Conservation (phyloP, 495 filamentous ascomycete species). For the Physcia stellaris region DNA sequence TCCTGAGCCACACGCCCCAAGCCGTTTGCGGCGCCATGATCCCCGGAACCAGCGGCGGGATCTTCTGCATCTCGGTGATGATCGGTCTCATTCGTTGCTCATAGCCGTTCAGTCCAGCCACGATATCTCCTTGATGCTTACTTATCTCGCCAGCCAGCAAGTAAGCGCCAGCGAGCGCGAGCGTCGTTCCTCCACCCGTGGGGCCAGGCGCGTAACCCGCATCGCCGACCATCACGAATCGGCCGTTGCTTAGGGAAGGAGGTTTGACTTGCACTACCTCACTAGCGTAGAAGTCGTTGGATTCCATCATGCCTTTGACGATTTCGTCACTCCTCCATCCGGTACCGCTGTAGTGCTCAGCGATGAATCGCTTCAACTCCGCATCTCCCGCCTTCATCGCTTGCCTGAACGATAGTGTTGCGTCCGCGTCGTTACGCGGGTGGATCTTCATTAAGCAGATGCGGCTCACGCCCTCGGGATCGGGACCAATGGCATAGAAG, state of each 20-base stretch:
- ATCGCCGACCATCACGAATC: constrained; percentile 41
- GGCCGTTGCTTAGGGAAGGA: constrained; percentile 28
- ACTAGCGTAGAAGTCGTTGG: constrained; percentile 38
- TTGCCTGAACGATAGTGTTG: constrained; percentile 22
- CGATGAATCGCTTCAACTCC: constrained; percentile 26
- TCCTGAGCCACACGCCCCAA: background rate
- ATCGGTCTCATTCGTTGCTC: constrained; percentile 18
- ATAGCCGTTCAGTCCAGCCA: constrained; percentile 18
- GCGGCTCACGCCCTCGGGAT: constrained; percentile 19
- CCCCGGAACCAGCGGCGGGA: constrained; percentile 6
- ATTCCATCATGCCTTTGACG: constrained; percentile 22
- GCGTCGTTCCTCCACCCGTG: constrained; percentile 36
- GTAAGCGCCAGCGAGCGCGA: constrained; percentile 35
- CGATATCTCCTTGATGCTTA: constrained; percentile 13
- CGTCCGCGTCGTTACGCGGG: constrained; percentile 14
- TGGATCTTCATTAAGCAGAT: constrained; percentile 21
- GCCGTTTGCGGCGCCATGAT: background rate
- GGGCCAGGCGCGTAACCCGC: constrained; percentile 36
- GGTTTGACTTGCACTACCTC: constrained; percentile 25
- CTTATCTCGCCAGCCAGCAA: constrained; percentile 38
- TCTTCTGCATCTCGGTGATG: constrained; percentile 19
- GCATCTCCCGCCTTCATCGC: constrained; percentile 25
- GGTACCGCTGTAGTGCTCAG: too few relatives aligned
- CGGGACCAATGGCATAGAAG: constrained; percentile 21
- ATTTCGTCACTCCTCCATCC: constrained; percentile 31